Evolutionary conservation across 2,329 filamentous ascomycete genomes (phyloP).

Genomic region (Pseudogymnoascus sp.): DNA sequence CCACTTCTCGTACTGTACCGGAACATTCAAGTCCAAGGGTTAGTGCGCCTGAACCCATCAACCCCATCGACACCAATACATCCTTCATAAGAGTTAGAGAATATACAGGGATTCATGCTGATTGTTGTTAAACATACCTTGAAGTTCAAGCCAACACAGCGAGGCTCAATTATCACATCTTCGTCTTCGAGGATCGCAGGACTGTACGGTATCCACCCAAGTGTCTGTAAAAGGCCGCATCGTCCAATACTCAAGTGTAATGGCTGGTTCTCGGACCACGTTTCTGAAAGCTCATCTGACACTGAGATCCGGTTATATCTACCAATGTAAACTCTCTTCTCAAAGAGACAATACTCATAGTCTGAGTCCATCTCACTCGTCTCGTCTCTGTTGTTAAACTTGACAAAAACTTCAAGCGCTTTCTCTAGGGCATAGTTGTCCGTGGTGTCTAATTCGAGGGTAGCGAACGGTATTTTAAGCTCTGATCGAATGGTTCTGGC

Average conservation of each 20-base stretch:
- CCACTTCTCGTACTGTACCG: slow-evolving; percentile 20
- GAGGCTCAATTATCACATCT: slow-evolving; percentile 13
- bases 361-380: slow-evolving; percentile 16
- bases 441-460: slow-evolving; percentile 19
- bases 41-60: slow-evolving; percentile 29
- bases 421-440: background rate
- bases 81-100: background rate
- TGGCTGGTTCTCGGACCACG: background rate
- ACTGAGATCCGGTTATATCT: slow-evolving; percentile 18
- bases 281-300: slow-evolving; percentile 10
- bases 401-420: slow-evolving; percentile 12
- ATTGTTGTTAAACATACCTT: slow-evolving; percentile 12
- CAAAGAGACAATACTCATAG: slow-evolving; percentile 23
- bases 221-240: slow-evolving; percentile 13
- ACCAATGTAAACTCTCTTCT: slow-evolving; percentile 20
- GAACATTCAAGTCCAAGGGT: background rate
- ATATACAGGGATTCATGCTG: background rate
- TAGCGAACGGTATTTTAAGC: slow-evolving; percentile 15
- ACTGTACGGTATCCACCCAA: slow-evolving; percentile 14
- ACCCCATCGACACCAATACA: slow-evolving; percentile 13
- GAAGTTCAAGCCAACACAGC: slow-evolving; percentile 17
- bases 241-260: slow-evolving; percentile 13
- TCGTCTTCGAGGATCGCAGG: background rate
- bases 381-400: slow-evolving; percentile 7
- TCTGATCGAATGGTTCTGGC: slow-evolving; percentile 21